Conservation (phyloP, 352 stramenopile genomes). For the Phytophthora meadii region DNA sequence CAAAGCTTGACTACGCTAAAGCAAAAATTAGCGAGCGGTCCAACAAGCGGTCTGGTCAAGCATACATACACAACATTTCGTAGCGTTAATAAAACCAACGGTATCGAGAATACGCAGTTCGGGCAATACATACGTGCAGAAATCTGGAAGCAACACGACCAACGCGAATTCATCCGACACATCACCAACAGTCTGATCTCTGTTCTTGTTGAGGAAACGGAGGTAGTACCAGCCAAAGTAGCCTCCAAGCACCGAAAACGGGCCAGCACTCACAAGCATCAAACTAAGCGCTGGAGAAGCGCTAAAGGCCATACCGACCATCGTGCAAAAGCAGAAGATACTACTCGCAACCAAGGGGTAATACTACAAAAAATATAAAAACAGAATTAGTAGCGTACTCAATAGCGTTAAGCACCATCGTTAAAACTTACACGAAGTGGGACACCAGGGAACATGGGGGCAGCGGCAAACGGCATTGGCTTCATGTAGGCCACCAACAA, state of each 20-base stretch:
- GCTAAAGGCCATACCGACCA: slow-evolving; percentile 48
- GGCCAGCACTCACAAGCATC: slow-evolving; percentile 70
- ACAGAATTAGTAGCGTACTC: slow-evolving; percentile 1
- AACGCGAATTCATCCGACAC: slow-evolving; percentile 82
- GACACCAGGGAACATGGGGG: slow-evolving; percentile 58
- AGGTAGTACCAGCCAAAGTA: slow-evolving; percentile 90
- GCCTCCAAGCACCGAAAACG: slow-evolving; percentile 75
- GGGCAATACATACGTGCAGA: slow-evolving; percentile 58
- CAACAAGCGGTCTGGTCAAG: slow-evolving; percentile 56
- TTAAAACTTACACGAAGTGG: slow-evolving; percentile 66
- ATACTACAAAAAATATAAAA: slow-evolving; percentile 47
- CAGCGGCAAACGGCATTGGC: slow-evolving; percentile 62
- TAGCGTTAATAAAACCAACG: too few relatives aligned
- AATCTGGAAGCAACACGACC: slow-evolving; percentile 72
- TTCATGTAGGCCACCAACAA: slow-evolving; percentile 88
- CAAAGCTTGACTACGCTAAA: slow-evolving; percentile 88
- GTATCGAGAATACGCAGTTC: not conserved
- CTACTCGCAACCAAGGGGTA: slow-evolving; percentile 67
- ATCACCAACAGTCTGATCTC: slow-evolving; percentile 73
- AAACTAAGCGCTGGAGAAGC: slow-evolving; percentile 45
- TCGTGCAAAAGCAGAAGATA: slow-evolving; percentile 59
- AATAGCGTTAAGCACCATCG: not conserved
- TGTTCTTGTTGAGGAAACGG: slow-evolving; percentile 84
- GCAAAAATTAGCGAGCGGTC: slow-evolving; percentile 75
- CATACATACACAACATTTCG: not conserved